Evolutionary conservation across 2,329 filamentous ascomycete species (phyloP).

Genomic region (Xylariaceae sp.): DNA sequence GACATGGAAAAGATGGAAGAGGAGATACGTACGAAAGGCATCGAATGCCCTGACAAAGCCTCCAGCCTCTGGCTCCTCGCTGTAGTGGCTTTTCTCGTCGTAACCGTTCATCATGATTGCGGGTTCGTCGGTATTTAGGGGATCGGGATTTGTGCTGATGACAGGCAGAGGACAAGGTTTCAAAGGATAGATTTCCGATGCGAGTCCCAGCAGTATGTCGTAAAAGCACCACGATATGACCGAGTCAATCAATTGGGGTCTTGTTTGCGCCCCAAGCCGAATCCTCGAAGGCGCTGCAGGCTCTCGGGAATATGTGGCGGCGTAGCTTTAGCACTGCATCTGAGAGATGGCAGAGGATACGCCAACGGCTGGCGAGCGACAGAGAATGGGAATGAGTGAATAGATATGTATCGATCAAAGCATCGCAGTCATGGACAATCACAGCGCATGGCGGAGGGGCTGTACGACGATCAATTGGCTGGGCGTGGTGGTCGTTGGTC

Average conservation of each 20-base stretch:
- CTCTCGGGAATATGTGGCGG: slow-evolving; percentile 17
- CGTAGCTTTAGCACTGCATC: slow-evolving; percentile 17
- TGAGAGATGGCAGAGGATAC: background rate
- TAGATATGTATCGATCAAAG: too few species aligned
- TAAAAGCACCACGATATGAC: too few species aligned
- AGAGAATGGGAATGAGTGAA: too few species aligned
- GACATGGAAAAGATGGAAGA: slow-evolving; percentile 8
- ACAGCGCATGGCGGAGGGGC: too few species aligned
- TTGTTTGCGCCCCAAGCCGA: background rate
- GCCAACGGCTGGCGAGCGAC: too few species aligned
- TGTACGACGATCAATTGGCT: too few species aligned
- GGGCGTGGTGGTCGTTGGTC: too few species aligned
- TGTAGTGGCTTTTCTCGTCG: slow-evolving; percentile 59
- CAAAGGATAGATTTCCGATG: too few species aligned
- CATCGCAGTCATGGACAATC: too few species aligned
- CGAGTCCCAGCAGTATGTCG: too few species aligned
- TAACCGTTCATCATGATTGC: slow-evolving; percentile 69
- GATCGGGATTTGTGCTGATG: background rate
- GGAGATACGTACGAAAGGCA: slow-evolving; percentile 73
- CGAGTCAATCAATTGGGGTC: background rate
- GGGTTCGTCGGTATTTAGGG: background rate
- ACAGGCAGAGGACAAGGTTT: background rate
- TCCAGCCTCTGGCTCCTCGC: slow-evolving; percentile 70
- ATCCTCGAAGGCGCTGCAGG: slow-evolving; percentile 15
- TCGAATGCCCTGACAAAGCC: slow-evolving; percentile 83